Base-by-base conservation (phyloP, 2,329 filamentous ascomycete species). In the Ilyonectria destructans region DNA sequence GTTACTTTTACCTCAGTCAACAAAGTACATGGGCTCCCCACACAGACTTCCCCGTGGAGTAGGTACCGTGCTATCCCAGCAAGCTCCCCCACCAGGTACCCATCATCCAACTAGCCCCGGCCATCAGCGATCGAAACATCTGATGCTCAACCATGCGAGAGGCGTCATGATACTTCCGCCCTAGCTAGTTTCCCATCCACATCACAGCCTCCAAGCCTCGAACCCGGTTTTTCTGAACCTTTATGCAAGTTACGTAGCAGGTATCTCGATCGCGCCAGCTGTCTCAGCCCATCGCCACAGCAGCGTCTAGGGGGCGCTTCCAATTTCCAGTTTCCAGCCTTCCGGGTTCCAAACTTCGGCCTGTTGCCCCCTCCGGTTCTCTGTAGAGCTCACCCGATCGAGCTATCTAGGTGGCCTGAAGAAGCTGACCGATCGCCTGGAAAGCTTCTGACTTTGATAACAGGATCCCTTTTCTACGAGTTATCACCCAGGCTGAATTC, bases 121-220 rank as follows among this genome's bases (percentile, higher is more conserved):
- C 45, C 58, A 52, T 61, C 57, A 58, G 60, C 60, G 65, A 68
- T 31, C 60, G 37, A 31, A 67, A 76, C 71, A 76, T 73, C 72
- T 69, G 74, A 75, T 76, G 67, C 70, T 68, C 37, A 60, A 67
- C 57, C 71, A 58, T 64, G 58, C 62, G 67, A 51, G 61, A 55
- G 62, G 72, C 74, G 70, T 75, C 72, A 75, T 72, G 74, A 75
- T 72, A 76, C 72, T 73, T 71, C 67, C 45, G 15, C 55, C 55
- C 51, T 54, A 54, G 51, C 40, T 35, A 54, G n/a, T 54, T 54
- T 15, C 51, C 51, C 29, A 35, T 54, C 31, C 29, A 35, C 51
- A 54, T 35, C 48, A 68, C 58, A 51, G 60, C 62, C 67, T 62
- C 29, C 51, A 31, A 54, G 51, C 31, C n/a, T 56, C 48, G 58